Base-by-base conservation (phyloP, 352 stramenopile genomes). In the Globisporangium spiculum region DNA sequence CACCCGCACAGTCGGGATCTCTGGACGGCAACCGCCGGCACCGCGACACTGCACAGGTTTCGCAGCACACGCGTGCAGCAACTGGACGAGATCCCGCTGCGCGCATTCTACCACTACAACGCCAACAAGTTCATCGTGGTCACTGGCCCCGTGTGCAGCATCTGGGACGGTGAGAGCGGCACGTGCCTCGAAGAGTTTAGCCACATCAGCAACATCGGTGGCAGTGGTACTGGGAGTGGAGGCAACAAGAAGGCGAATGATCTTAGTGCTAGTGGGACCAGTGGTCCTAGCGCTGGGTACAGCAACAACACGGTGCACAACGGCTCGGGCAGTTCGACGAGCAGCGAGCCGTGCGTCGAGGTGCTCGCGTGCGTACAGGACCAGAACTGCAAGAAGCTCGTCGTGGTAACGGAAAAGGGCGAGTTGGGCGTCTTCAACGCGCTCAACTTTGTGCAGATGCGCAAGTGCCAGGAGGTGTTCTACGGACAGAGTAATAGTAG, bases 371-470 rank as follows among this genome's bases (percentile, higher is more conserved):
- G 83, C 58, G 71, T 75, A 2, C 78, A 89, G 58, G 83, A 93
- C 52, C 20, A 62, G 2, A 85, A 85, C 16, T 83, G 79, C 69
- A 79, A 84, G 46, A 92, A 93, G 60, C 66, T 93, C 16, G 74
- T 90, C 0, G 69, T 89, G 3, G 69, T 90, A 12, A 79, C 83
- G 1, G 83, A 92, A 59, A 64, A 78, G 14, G 86, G 85, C 1
- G 77, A 72, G 4, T 63, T 93, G 14, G 81, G 82, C 1, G 83
- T 93, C 6, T 92, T 88, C 70, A 92, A 93, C 52, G 80, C 80
- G 53, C 80, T 86, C 18, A 92, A 92, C 60, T 82, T 93, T 22
- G 78, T 91, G n/a, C 78, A 80, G 26, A 89, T 93, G 76, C 76
- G 85, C 10, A 74, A 81, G 22, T 92, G 82, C 34, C 71, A 78